These are phyloP conservation scores for Backusella luteola DNA, from an alignment of 192 early-diverging fungal species.

Conservation along the genomic window DNA sequence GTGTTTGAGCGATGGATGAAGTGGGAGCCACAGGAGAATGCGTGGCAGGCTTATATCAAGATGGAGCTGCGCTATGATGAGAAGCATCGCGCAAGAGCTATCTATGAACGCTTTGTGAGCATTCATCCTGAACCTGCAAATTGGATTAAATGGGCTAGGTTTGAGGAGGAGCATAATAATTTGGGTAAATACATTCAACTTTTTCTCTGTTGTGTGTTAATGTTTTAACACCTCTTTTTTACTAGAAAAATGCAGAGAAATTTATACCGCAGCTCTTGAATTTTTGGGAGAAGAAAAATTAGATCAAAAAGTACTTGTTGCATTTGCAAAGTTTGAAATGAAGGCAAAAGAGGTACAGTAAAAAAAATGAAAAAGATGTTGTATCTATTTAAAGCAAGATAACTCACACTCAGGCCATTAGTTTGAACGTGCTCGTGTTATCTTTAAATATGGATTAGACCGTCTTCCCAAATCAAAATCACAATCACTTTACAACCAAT, in stretches of 20 bases:
- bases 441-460: constrained; percentile 94
- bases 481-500: constrained; percentile 90
- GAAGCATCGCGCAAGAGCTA: constrained; percentile 69
- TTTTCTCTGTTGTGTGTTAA: too few species aligned
- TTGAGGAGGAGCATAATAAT: constrained; percentile 84
- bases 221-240: not conserved
- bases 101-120: constrained; percentile 86
- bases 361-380: not conserved
- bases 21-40: constrained; percentile 92
- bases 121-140: constrained; percentile 90
- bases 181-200: constrained; percentile 45
- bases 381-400: not conserved
- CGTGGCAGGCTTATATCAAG: constrained; percentile 94
- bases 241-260: constrained; percentile 74
- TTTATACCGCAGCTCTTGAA: constrained; percentile 87
- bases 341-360: constrained; percentile 72
- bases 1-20: constrained; percentile 99
- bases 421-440: constrained; percentile 88
- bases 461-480: constrained; percentile 78
- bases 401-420: constrained; percentile 6
- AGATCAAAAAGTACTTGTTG: constrained; percentile 92
- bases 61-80: constrained; percentile 91
- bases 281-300: constrained; percentile 85
- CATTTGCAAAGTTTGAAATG: constrained; percentile 97
- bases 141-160: constrained; percentile 96